A percentile compares a stretch with the other conserved stretches of the same genome.
These are phyloP conservation scores for Dunaliella primolecta DNA, from an alignment of 139 green algal species.

Conservation along the genomic window DNA sequence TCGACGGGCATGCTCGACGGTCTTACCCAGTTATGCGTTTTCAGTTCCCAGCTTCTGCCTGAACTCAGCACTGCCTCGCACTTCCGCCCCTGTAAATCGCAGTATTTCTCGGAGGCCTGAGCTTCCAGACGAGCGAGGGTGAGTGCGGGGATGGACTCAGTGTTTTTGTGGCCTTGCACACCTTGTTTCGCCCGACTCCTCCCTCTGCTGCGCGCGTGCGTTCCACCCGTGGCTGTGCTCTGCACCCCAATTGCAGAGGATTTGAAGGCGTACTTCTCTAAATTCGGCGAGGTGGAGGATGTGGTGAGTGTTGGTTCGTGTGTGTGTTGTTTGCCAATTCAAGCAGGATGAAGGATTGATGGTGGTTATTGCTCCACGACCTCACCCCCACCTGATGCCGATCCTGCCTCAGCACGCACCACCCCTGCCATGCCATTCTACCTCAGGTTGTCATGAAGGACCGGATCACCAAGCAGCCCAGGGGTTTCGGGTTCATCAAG, in stretches of 20 bases:
- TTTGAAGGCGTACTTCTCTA: conserved; percentile 60
- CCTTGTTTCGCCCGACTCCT: neutral
- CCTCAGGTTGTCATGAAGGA: conserved; percentile 79
- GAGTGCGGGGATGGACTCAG: neutral
- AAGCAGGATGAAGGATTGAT: neutral
- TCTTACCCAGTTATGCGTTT: too few relatives aligned
- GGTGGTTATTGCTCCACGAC: neutral
- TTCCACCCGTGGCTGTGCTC: neutral
- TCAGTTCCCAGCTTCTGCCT: too few relatives aligned
- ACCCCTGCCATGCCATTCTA: neutral
- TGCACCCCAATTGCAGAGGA: conserved; percentile 51
- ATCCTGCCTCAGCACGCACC: neutral
- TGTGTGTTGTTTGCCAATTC: neutral
- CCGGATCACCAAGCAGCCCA: conserved; percentile 54
- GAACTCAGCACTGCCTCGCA: too few relatives aligned
- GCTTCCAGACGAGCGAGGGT: conserved; percentile 22
- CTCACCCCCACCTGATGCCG: neutral
- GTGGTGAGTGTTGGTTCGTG: conserved; percentile 26
- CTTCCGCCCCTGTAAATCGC: neutral
- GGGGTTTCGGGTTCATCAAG: conserved; percentile 85
- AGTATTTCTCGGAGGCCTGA: conserved; percentile 24
- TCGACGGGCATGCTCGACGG: too few relatives aligned
- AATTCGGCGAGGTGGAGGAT: conserved; percentile 68
- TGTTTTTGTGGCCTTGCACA: neutral
- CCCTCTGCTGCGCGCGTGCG: neutral